Conservation (phyloP, 345 rosid genomes). For the Nephelium lappaceum region DNA sequence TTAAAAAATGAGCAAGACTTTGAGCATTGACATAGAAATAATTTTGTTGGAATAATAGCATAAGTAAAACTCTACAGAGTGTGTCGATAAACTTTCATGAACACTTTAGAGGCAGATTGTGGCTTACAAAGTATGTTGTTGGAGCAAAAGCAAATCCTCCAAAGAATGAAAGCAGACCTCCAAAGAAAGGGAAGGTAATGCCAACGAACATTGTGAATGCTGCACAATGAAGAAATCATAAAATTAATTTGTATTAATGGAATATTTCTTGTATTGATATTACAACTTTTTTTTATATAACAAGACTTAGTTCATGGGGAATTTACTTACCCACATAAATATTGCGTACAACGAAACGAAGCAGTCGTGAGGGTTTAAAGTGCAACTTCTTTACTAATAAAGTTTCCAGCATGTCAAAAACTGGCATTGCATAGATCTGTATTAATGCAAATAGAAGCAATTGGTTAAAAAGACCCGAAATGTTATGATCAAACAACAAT, state of each 20-base stretch:
- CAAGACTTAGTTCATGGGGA: neutral
- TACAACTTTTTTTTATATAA: neutral
- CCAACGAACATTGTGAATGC: conserved; percentile 74
- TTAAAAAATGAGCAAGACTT: neutral
- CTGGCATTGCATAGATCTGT: conserved; percentile 69
- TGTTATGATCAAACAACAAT: neutral
- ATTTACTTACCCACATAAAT: conserved; percentile 51
- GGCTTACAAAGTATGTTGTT: conserved; percentile 73
- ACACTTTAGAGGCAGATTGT: neutral
- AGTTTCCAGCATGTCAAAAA: conserved; percentile 71
- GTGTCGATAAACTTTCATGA: neutral
- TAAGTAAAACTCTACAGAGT: neutral
- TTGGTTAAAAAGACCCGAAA: neutral
- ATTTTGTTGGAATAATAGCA: neutral
- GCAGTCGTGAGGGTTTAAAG: conserved; percentile 39
- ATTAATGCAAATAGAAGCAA: neutral
- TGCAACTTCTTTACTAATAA: conserved; percentile 54
- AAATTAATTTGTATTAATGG: neutral
- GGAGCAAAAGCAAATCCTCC: conserved; percentile 91
- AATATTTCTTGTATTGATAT: neutral
- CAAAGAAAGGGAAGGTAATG: conserved; percentile 76
- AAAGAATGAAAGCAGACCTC: conserved; percentile 62
- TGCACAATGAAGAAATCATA: conserved; percentile 20
- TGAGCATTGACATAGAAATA: neutral
- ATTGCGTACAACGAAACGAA: conserved; percentile 52